Percentiles rank a stretch among this genome's conserved stretches.
phyloP scores from a whole-genome alignment of 495 filamentous ascomycete genomes.

The Hypoxylon intermedium region DNA sequence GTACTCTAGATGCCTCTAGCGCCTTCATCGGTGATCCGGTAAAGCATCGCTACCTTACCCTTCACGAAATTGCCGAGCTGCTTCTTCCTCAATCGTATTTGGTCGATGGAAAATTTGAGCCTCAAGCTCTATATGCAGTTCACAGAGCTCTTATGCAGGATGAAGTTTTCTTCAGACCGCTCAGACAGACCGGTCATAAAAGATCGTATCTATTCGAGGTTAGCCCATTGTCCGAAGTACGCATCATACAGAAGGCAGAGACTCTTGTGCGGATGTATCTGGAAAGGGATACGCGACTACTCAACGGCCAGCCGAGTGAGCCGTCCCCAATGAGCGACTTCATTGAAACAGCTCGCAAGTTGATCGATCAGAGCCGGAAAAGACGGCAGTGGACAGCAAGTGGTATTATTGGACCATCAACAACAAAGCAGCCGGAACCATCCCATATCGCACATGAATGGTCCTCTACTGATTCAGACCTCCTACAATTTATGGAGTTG shows the following conservation, averaged over 20 bases:
- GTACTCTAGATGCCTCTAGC: slow-evolving; percentile 54
- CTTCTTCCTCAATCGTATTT: slow-evolving; percentile 56
- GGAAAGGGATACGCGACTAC: slow-evolving; percentile 20
- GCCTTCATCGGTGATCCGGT: slow-evolving; percentile 59
- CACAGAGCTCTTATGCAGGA: slow-evolving; percentile 66
- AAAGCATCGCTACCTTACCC: slow-evolving; percentile 60
- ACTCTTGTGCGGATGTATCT: slow-evolving; percentile 43
- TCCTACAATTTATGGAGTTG: slow-evolving; percentile 74
- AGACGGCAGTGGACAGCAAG: slow-evolving; percentile 64
- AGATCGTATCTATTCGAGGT: slow-evolving; percentile 51
- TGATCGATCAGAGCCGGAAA: slow-evolving; percentile 73
- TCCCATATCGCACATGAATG: slow-evolving; percentile 40
- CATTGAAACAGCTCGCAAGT: slow-evolving; percentile 64
- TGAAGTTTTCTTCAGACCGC: slow-evolving; percentile 58
- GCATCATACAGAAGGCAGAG: slow-evolving; percentile 41
- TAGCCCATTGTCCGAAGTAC: slow-evolving; percentile 41
- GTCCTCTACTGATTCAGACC: slow-evolving; percentile 58
- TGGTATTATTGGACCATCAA: slow-evolving; percentile 58
- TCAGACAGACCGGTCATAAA: slow-evolving; percentile 42
- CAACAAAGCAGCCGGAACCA: slow-evolving; percentile 35
- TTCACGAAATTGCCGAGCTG: slow-evolving; percentile 68
- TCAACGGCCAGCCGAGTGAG: not conserved
- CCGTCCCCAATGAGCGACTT: slow-evolving; percentile 54
- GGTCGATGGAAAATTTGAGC: slow-evolving; percentile 53
- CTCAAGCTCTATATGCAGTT: slow-evolving; percentile 69